A percentile compares a stretch with the other conserved stretches of the same genome.
phyloP scores from a whole-genome alignment of 345 rosid genomes.

The Litchi chinensis region DNA sequence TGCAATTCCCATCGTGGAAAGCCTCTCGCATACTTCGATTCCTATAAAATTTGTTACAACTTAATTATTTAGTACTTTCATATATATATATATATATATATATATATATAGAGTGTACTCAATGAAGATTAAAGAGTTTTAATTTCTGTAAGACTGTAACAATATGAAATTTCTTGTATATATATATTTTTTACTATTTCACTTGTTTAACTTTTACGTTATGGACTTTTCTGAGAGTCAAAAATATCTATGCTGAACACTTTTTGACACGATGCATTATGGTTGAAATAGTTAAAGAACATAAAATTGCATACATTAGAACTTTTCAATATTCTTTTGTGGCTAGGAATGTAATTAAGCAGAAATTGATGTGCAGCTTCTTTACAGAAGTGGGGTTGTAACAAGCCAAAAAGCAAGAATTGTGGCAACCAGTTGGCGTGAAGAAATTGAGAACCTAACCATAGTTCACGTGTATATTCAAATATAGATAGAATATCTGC shows the following conservation, averaged over 20 bases:
- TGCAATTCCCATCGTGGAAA: conserved; percentile 68
- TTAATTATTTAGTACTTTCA: background rate
- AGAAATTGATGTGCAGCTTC: conserved; percentile 17
- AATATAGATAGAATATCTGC: conserved; percentile 10
- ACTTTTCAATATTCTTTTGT: conserved; percentile 2
- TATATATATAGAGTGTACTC: too few relatives aligned
- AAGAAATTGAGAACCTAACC: conserved; percentile 12
- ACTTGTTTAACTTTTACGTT: background rate
- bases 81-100: background rate
- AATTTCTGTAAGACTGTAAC: background rate
- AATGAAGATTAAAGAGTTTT: background rate
- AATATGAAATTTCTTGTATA: background rate
- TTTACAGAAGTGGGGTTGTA: conserved; percentile 13
- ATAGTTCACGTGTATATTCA: conserved; percentile 9
- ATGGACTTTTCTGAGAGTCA: too few relatives aligned
- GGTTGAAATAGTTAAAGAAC: background rate
- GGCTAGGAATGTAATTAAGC: conserved; percentile 11
- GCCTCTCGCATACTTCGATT: conserved; percentile 65
- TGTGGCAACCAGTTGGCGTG: conserved; percentile 9
- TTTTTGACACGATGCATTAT: too few relatives aligned
- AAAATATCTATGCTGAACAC: too few relatives aligned
- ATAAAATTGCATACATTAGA: background rate
- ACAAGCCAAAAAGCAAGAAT: background rate
- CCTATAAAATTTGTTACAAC: conserved; percentile 29
- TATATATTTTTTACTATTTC: too few relatives aligned